These are phyloP conservation scores for Calonectria hawksworthii DNA, from an alignment of 2,329 filamentous ascomycete species.

Conservation along the genomic window DNA sequence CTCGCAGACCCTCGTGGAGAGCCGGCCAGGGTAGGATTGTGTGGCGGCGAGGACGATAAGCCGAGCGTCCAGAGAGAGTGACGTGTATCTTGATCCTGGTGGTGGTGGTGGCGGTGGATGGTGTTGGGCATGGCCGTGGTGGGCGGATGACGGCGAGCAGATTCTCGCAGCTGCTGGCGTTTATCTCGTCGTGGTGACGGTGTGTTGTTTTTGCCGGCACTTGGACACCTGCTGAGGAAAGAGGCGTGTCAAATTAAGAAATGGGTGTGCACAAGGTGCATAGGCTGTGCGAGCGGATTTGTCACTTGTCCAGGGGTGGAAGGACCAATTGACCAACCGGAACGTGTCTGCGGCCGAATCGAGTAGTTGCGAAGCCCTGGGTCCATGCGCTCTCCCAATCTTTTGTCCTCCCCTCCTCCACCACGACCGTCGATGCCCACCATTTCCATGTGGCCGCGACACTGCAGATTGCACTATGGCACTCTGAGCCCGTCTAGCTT, in stretches of 20 bases:
- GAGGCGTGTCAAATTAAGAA: conserved; percentile 5
- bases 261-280: conserved; percentile 12
- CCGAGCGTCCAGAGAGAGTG: background rate
- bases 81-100: background rate
- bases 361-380: conserved; percentile 42
- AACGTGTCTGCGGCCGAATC: conserved; percentile 42
- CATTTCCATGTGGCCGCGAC: conserved; percentile 16
- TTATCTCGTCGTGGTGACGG: conserved; percentile 5
- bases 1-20: background rate
- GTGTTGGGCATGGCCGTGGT: background rate
- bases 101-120: background rate
- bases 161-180: background rate
- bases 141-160: background rate
- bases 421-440: background rate
- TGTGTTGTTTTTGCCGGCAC: conserved; percentile 10
- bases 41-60: conserved; percentile 3
- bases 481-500: background rate
- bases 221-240: background rate
- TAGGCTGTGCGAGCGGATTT: conserved; percentile 21
- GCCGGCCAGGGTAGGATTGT: conserved; percentile 2
- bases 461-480: background rate
- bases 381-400: conserved; percentile 34
- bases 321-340: conserved; percentile 41
- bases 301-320: conserved; percentile 41
- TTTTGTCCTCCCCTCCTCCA: conserved; percentile 1